Percentiles rank a stretch among this genome's conserved stretches.
phyloP scores from a whole-genome alignment of 441 rosid species.

The Adansonia rubrostipa region DNA sequence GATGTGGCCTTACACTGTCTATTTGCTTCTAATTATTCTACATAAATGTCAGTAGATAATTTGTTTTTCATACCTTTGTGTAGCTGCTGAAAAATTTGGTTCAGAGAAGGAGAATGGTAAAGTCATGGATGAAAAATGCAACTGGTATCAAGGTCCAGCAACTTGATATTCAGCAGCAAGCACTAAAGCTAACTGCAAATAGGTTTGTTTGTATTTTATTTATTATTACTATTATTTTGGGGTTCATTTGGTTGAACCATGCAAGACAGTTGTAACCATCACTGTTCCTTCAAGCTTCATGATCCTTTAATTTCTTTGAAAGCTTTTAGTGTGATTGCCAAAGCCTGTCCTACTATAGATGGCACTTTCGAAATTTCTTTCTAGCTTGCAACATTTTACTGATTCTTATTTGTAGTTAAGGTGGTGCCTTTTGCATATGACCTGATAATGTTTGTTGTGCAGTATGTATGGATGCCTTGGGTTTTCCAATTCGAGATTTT shows the following conservation, averaged over 20 bases:
- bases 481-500: conserved; percentile 94
- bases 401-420: conserved; percentile 14
- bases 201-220: conserved; percentile 56
- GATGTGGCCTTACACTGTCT: conserved; percentile 4
- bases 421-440: neutral
- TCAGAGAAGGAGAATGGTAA: conserved; percentile 81
- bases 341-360: neutral
- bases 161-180: conserved; percentile 96
- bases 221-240: conserved; percentile 21
- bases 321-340: neutral
- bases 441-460: conserved; percentile 34
- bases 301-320: conserved; percentile 16
- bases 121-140: conserved; percentile 77
- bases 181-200: conserved; percentile 94
- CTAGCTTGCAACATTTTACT: conserved; percentile 19
- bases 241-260: conserved; percentile 4
- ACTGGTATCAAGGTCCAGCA: conserved; percentile 83
- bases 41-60: conserved; percentile 22
- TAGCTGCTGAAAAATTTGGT: conserved; percentile 92
- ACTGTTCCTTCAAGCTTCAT: neutral
- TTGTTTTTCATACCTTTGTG: conserved; percentile 35
- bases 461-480: conserved; percentile 99
- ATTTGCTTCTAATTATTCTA: conserved; percentile 11
- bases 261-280: neutral
- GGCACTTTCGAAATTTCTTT: neutral